Conservation (phyloP, 2,329 filamentous ascomycete genomes). For the Colletotrichum sp. region DNA sequence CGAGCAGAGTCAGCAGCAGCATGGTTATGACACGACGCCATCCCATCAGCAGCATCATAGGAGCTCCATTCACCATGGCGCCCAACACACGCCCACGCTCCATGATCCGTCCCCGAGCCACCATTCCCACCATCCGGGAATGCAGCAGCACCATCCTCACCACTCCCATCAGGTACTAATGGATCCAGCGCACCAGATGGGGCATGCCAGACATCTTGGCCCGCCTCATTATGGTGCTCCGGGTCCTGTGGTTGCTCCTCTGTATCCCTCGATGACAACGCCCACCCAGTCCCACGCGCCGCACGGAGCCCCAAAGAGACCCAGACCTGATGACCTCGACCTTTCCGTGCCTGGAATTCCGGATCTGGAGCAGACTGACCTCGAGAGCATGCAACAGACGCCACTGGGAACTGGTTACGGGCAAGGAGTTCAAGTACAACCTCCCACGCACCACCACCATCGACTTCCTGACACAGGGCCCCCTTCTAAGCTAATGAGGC, state of each 20-base stretch:
- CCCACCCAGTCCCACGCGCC: conserved; percentile 38
- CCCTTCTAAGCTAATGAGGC: conserved; percentile 70
- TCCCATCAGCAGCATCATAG: conserved; percentile 48
- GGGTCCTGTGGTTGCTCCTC: conserved; percentile 53
- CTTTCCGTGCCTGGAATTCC: conserved; percentile 55
- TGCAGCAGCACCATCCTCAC: conserved; percentile 51
- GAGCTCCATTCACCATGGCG: conserved; percentile 53
- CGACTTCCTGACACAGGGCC: conserved; percentile 77
- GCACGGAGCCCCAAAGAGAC: conserved; percentile 49
- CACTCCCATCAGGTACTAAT: conserved; percentile 61
- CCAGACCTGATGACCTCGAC: conserved; percentile 64
- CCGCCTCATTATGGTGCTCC: conserved; percentile 58
- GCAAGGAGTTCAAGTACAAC: conserved; percentile 49
- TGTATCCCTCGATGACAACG: conserved; percentile 57
- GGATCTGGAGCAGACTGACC: conserved; percentile 59
- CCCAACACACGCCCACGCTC: conserved; percentile 44
- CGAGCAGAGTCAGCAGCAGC: conserved; percentile 68
- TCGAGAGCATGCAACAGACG: conserved; percentile 60
- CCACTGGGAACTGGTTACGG: conserved; percentile 58
- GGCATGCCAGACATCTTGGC: conserved; percentile 54
- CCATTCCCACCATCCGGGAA: conserved; percentile 44
- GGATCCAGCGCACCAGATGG: conserved; percentile 57
- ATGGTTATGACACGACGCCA: conserved; percentile 60
- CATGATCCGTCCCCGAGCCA: conserved; percentile 48
- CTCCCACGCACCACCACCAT: conserved; percentile 79